phyloP scores from a whole-genome alignment of 1,284 basidiomycete genomes.

The Boletus sp. region DNA sequence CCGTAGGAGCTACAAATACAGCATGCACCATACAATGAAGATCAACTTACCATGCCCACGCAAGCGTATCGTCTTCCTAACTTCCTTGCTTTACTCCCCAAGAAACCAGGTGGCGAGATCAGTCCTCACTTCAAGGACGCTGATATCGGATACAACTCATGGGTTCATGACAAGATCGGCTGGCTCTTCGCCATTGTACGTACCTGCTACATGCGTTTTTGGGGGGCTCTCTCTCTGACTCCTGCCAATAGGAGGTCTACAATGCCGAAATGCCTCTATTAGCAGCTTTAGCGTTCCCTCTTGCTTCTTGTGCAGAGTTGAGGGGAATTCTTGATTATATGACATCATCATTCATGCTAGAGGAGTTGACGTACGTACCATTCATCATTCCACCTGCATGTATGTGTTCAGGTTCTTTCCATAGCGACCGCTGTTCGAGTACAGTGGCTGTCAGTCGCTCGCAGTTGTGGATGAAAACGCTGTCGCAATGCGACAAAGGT shows the following conservation, averaged over 20 bases:
- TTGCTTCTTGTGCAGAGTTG: slow-evolving; percentile 23
- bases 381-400: neutral
- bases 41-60: slow-evolving; percentile 15
- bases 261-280: slow-evolving; percentile 31
- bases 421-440: slow-evolving; percentile 27
- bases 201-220: neutral
- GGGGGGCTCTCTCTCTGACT: neutral
- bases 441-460: slow-evolving; percentile 13
- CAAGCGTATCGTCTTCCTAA: slow-evolving; percentile 24
- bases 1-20: slow-evolving; percentile 19
- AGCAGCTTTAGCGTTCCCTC: slow-evolving; percentile 26
- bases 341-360: slow-evolving; percentile 34
- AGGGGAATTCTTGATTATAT: slow-evolving; percentile 30
- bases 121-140: slow-evolving; percentile 27
- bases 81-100: slow-evolving; percentile 26
- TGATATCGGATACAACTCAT: slow-evolving; percentile 21
- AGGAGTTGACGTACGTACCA: slow-evolving; percentile 28
- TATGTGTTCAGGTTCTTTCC: neutral
- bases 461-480: slow-evolving; percentile 25
- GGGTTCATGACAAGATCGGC: slow-evolving; percentile 26
- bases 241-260: slow-evolving; percentile 23
- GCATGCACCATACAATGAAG: neutral
- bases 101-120: slow-evolving; percentile 29
- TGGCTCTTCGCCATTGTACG: slow-evolving; percentile 25
- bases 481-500: slow-evolving; percentile 17